phyloP scores from a whole-genome alignment of 2,329 filamentous ascomycete genomes.

The Fusarium sp. region DNA sequence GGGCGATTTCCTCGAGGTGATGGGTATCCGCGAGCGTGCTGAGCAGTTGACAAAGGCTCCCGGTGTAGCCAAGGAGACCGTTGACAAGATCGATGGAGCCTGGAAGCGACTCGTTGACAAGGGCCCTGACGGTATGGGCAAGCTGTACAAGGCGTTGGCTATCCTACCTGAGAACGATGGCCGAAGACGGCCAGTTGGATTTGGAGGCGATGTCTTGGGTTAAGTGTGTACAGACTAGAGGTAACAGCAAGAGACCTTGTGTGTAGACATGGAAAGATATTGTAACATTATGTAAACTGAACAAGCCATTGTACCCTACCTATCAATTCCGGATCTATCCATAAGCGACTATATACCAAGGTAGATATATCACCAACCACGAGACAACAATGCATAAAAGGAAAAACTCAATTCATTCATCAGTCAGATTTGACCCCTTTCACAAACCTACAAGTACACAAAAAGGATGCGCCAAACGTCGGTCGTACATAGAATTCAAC shows the following conservation, averaged over 20 bases:
- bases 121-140: slow-evolving; percentile 90
- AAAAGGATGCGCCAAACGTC: slow-evolving; percentile 25
- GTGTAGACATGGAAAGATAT: background rate
- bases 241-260: slow-evolving; percentile 9
- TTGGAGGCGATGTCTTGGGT: slow-evolving; percentile 78
- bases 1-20: slow-evolving; percentile 80
- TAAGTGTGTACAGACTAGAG: slow-evolving; percentile 1
- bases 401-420: slow-evolving; percentile 41
- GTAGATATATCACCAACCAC: slow-evolving; percentile 10
- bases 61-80: slow-evolving; percentile 61
- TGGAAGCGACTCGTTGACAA: slow-evolving; percentile 89
- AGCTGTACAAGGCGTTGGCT: slow-evolving; percentile 92
- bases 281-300: slow-evolving; percentile 35
- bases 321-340: slow-evolving; percentile 21
- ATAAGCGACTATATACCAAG: slow-evolving; percentile 10
- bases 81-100: slow-evolving; percentile 76
- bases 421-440: slow-evolving; percentile 30
- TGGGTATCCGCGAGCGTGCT: slow-evolving; percentile 88
- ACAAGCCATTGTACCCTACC: slow-evolving; percentile 23
- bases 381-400: slow-evolving; percentile 10
- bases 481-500: slow-evolving; percentile 9
- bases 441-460: slow-evolving; percentile 43
- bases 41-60: slow-evolving; percentile 72
- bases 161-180: slow-evolving; percentile 87
- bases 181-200: slow-evolving; percentile 85